Conservation (phyloP, 148 eudicot species). For the Chenopodium formosanum region DNA sequence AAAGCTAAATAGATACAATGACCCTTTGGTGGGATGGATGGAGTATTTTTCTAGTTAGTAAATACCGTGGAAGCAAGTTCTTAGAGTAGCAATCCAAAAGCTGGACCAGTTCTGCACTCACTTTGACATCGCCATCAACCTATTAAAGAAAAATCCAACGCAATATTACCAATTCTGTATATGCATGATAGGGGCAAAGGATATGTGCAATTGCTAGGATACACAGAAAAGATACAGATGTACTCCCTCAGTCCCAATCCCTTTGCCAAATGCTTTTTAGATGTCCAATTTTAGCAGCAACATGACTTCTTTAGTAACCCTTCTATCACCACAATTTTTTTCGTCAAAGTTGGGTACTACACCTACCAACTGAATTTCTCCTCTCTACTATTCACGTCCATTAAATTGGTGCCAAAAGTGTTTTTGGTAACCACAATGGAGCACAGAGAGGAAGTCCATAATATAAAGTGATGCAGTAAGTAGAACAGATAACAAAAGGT, state of each 20-base stretch:
- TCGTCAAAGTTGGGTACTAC: too few species aligned
- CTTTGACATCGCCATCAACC: constrained; percentile 47
- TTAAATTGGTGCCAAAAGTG: too few species aligned
- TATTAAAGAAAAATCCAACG: constrained; percentile 25
- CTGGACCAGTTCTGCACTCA: constrained; percentile 36
- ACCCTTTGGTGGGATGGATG: background rate
- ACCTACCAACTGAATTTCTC: too few species aligned
- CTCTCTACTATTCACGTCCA: too few species aligned
- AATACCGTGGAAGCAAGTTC: constrained; percentile 75
- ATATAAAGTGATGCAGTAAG: background rate
- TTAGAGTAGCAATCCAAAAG: constrained; percentile 76
- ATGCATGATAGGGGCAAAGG: background rate
- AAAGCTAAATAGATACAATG: background rate
- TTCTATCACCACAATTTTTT: too few species aligned
- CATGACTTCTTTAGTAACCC: too few species aligned
- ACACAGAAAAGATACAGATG: background rate
- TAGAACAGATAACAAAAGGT: constrained; percentile 9
- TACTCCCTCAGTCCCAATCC: too few species aligned
- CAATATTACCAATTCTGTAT: background rate
- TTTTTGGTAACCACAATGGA: too few species aligned
- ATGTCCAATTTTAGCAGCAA: too few species aligned
- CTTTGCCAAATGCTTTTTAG: too few species aligned
- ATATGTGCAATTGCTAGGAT: background rate
- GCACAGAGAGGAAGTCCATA: background rate
- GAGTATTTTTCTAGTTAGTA: background rate